phyloP scores from a whole-genome alignment of 2,329 filamentous ascomycete species.

The Botrytis fragariae region DNA sequence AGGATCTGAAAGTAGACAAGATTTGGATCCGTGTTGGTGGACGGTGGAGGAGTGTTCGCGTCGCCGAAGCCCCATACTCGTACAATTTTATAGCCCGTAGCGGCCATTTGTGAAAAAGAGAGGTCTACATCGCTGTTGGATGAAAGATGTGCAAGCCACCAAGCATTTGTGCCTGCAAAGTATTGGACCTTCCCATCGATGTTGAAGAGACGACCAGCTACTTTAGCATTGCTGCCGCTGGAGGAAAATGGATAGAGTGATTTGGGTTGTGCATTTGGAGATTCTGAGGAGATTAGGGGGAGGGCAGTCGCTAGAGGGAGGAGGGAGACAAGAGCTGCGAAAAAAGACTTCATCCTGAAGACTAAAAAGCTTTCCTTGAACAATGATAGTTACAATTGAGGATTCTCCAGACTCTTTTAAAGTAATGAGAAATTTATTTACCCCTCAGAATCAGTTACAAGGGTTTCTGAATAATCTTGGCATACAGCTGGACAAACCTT shows the following conservation, averaged over 20 bases:
- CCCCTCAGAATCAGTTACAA: constrained; percentile 5
- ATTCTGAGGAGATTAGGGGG: constrained; percentile 7
- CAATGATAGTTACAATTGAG: not conserved
- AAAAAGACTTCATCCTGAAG: constrained; percentile 8
- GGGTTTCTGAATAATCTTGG: not conserved
- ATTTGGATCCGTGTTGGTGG: constrained; percentile 33
- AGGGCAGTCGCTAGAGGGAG: not conserved
- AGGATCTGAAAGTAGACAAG: constrained; percentile 47
- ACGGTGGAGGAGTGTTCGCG: constrained; percentile 22
- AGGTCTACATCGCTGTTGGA: constrained; percentile 54
- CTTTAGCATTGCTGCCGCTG: constrained; percentile 22
- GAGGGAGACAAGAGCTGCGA: constrained; percentile 3
- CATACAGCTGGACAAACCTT: not conserved
- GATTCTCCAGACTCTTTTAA: not conserved
- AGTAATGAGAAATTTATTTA: not conserved
- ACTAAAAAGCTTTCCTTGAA: not conserved
- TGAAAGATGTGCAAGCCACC: constrained; percentile 54
- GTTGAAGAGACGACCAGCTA: constrained; percentile 40
- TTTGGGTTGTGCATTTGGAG: not conserved
- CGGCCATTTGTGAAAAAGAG: constrained; percentile 27
- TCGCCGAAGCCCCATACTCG: constrained; percentile 52
- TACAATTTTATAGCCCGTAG: constrained; percentile 53
- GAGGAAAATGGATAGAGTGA: constrained; percentile 4
- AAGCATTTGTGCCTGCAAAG: constrained; percentile 54
- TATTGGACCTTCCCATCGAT: constrained; percentile 48